These are phyloP conservation scores for Warburgia ugandensis DNA, from an alignment of 164 flowering plant genomes.

Conservation along the genomic window DNA sequence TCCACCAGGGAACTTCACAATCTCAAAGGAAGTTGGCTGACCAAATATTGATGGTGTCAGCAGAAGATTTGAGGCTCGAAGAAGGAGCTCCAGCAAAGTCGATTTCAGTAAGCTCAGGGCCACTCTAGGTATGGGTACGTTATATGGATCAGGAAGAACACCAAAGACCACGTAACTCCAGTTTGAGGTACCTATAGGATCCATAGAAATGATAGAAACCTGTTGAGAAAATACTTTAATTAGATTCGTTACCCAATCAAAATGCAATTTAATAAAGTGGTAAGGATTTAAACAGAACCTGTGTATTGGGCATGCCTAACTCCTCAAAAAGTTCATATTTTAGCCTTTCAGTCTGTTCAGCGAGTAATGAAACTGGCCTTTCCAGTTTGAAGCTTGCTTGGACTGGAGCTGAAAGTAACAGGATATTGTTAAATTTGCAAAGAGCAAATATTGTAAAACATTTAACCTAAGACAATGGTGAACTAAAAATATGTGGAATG, in stretches of 20 bases:
- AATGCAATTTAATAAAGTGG: slow-evolving; percentile 2
- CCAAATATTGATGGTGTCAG: slow-evolving; percentile 53
- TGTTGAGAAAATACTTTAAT: slow-evolving; percentile 16
- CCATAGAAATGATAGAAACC: slow-evolving; percentile 68
- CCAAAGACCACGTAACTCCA: slow-evolving; percentile 65
- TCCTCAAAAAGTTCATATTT: slow-evolving; percentile 57
- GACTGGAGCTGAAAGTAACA: slow-evolving; percentile 40
- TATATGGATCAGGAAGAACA: slow-evolving; percentile 52
- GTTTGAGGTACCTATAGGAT: slow-evolving; percentile 33
- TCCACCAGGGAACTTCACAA: slow-evolving; percentile 67
- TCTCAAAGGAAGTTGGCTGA: slow-evolving; percentile 51
- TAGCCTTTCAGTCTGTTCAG: slow-evolving; percentile 37
- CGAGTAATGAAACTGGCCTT: slow-evolving; percentile 47
- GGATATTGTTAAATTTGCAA: not conserved
- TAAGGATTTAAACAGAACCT: slow-evolving; percentile 28
- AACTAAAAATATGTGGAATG: not conserved
- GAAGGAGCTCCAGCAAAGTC: slow-evolving; percentile 51
- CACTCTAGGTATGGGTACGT: slow-evolving; percentile 35
- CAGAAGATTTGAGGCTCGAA: slow-evolving; percentile 45
- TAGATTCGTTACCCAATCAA: not conserved
- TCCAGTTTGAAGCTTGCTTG: slow-evolving; percentile 53
- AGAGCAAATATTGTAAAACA: not conserved
- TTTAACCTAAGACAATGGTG: not conserved
- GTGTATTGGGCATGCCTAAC: slow-evolving; percentile 47
- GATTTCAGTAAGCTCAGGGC: slow-evolving; percentile 52